phyloP scores from a whole-genome alignment of 2,329 filamentous ascomycete species.

The Hansfordia pulvinata region DNA sequence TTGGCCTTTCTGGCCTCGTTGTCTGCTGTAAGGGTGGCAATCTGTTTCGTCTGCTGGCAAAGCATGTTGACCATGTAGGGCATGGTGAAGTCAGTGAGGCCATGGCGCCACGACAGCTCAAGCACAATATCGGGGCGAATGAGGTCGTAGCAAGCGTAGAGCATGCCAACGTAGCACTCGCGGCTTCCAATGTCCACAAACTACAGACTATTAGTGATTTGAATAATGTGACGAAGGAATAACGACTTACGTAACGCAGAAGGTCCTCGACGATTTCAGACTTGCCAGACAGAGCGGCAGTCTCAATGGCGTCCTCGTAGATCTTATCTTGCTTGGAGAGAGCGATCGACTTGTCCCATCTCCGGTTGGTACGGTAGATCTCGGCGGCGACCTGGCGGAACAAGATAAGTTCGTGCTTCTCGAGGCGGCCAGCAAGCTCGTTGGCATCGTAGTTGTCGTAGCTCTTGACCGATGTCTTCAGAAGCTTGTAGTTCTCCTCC shows the following conservation, averaged over 20 bases:
- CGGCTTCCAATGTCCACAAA: constrained; percentile 98
- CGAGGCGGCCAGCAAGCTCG: constrained; percentile 78
- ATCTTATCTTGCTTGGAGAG: constrained; percentile 98
- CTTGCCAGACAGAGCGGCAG: constrained; percentile 83
- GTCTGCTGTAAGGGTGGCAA: constrained; percentile 78
- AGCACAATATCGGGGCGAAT: constrained; percentile 86
- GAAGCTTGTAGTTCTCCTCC: constrained; percentile 97
- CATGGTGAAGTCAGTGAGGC: constrained; percentile 95
- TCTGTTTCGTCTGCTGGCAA: constrained; percentile 75
- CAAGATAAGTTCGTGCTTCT: constrained; percentile 97
- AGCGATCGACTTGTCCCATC: constrained; percentile 97
- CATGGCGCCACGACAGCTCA: constrained; percentile 93
- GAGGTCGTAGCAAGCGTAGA: constrained; percentile 96
- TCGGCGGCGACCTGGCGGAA: constrained; percentile 97
- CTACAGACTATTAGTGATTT: constrained; percentile 33
- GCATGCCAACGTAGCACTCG: constrained; percentile 99
- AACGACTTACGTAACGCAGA: constrained; percentile 77
- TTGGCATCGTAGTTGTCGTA: constrained; percentile 98
- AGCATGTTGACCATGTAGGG: constrained; percentile 99
- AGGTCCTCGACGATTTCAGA: constrained; percentile 88
- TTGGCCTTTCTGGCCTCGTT: constrained; percentile 85
- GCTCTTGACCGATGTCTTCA: constrained; percentile 94
- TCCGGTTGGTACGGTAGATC: constrained; percentile 99
- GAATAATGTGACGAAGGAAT: constrained; percentile 1
- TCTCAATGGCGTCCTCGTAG: constrained; percentile 99